phyloP scores from a whole-genome alignment of 495 filamentous ascomycete species.

The Aspergillus coremiiformis region DNA sequence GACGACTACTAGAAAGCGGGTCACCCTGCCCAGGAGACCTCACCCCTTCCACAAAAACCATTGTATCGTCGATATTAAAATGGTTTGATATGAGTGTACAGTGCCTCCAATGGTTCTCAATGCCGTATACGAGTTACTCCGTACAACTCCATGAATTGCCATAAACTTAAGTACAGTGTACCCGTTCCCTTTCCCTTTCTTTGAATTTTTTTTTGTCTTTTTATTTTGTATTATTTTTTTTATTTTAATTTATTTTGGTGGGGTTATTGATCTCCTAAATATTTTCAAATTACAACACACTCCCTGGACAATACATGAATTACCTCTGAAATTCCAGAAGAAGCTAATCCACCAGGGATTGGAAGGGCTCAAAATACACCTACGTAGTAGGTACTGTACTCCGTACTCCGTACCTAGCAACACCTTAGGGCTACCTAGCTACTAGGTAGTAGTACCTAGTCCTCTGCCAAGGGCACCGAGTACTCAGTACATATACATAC shows the following conservation, averaged over 20 bases:
- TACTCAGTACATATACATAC: background rate
- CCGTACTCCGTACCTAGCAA: too few species aligned
- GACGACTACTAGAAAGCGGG: background rate
- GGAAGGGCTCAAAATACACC: background rate
- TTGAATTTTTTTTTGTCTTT: background rate
- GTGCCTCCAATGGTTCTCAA: background rate
- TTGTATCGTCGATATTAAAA: background rate
- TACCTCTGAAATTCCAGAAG: conserved; percentile 8
- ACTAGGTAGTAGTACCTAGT: too few species aligned
- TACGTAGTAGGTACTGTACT: too few species aligned
- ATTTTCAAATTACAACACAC: background rate
- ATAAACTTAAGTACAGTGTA: too few species aligned
- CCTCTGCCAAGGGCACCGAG: conserved; percentile 7
- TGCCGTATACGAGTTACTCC: background rate
- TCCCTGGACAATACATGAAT: background rate
- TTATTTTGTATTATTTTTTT: background rate
- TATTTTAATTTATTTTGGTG: background rate
- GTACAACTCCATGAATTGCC: too few species aligned
- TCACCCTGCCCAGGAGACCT: background rate
- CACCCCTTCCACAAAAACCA: background rate
- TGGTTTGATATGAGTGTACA: background rate
- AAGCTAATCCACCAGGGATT: background rate
- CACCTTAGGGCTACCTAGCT: too few species aligned
- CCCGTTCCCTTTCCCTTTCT: too few species aligned
- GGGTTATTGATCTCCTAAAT: background rate